Conservation (phyloP, 768 basidiomycete genomes). For the Kwoniella mangroviensis region DNA sequence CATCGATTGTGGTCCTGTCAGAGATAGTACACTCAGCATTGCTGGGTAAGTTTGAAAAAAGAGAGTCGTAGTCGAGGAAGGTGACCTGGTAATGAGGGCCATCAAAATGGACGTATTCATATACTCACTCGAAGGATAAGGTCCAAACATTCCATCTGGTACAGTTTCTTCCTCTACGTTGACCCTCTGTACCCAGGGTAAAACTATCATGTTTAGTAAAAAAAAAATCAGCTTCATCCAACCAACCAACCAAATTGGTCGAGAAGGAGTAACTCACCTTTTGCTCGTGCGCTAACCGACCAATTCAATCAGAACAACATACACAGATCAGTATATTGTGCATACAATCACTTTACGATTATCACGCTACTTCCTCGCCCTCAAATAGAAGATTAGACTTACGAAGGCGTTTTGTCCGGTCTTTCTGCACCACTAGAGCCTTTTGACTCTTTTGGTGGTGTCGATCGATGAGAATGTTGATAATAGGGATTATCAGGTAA, state of each 20-base stretch:
- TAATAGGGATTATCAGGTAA: constrained; percentile 8
- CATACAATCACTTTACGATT: background rate
- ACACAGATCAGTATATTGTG: constrained; percentile 14
- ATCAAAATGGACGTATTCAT: background rate
- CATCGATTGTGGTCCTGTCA: constrained; percentile 30
- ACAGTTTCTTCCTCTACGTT: constrained; percentile 26
- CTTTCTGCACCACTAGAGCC: constrained; percentile 13
- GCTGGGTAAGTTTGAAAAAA: background rate
- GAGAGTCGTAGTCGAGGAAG: background rate
- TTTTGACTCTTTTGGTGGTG: constrained; percentile 26
- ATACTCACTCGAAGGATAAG: constrained; percentile 47
- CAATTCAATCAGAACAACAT: background rate
- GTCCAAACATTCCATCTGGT: constrained; percentile 52
- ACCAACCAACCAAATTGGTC: background rate
- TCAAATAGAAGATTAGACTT: constrained; percentile 18
- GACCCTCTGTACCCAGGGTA: constrained; percentile 50
- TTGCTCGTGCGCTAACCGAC: constrained; percentile 26
- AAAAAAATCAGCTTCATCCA: constrained; percentile 23
- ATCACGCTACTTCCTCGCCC: constrained; percentile 9
- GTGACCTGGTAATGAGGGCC: background rate
- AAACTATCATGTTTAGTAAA: constrained; percentile 25
- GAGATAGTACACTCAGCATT: constrained; percentile 1
- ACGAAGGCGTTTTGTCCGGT: constrained; percentile 44
- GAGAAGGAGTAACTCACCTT: constrained; percentile 24
- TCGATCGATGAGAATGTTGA: constrained; percentile 11